These are phyloP conservation scores for Ophiostoma perfectum DNA, from an alignment of 2,329 filamentous ascomycete species.

Conservation along the genomic window DNA sequence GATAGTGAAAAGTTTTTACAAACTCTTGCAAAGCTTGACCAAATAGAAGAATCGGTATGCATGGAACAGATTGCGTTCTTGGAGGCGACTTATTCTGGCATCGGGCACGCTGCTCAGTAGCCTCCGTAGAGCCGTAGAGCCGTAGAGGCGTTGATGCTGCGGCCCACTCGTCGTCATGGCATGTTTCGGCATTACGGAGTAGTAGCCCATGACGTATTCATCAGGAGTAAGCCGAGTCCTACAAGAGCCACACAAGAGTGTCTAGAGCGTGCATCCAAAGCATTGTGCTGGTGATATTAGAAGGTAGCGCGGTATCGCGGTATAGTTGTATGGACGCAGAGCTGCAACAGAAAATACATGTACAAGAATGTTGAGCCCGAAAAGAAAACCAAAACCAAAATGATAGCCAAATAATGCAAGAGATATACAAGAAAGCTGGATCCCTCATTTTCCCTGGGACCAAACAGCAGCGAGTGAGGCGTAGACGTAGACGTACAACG, in stretches of 20 bases:
- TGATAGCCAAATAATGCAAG: neutral
- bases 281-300: conserved; percentile 7
- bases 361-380: conserved; percentile 2
- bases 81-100: neutral
- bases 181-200: neutral
- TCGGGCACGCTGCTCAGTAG: neutral
- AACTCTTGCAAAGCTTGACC: neutral
- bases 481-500: conserved; percentile 11
- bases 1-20: neutral
- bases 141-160: conserved; percentile 8
- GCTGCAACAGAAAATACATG: conserved; percentile 4
- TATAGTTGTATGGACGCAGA: neutral
- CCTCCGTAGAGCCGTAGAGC: neutral
- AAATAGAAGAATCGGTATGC: neutral
- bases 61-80: neutral
- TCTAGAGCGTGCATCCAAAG: neutral
- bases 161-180: conserved; percentile 10
- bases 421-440: neutral
- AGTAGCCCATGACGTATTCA: neutral
- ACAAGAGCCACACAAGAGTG: neutral
- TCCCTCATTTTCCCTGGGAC: neutral
- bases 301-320: neutral
- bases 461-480: neutral
- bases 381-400: neutral
- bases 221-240: neutral